Percentiles rank a stretch among this genome's conserved stretches.
phyloP scores from a whole-genome alignment of 257 asterid species.

The Lycium ferocissimum region DNA sequence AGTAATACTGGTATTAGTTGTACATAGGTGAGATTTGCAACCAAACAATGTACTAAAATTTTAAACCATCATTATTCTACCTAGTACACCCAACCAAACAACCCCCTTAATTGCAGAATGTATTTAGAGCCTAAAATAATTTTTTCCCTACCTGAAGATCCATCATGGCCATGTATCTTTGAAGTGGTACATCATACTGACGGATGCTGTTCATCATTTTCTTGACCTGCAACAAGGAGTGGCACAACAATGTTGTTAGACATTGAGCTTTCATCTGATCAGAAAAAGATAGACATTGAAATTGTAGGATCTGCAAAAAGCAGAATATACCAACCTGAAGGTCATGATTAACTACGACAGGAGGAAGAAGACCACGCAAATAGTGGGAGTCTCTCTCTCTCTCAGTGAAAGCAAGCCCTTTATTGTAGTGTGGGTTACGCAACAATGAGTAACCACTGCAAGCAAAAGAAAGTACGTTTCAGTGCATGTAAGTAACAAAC shows the following conservation, averaged over 20 bases:
- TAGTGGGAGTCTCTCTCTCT: slow-evolving; percentile 96
- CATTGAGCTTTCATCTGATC: slow-evolving; percentile 3
- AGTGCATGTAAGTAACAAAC: background rate
- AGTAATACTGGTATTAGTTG: too few relatives aligned
- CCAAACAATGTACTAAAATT: too few relatives aligned
- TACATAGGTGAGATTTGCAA: too few relatives aligned
- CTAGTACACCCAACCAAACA: too few relatives aligned
- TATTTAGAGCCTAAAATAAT: background rate
- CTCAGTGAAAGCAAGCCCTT: slow-evolving; percentile 91
- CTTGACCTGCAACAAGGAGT: slow-evolving; percentile 61
- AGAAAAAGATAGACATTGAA: background rate
- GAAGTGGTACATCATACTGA: slow-evolving; percentile 91
- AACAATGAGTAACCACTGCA: slow-evolving; percentile 92
- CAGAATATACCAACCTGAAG: slow-evolving; percentile 65
- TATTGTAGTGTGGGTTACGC: slow-evolving; percentile 98
- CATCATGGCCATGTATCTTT: slow-evolving; percentile 99
- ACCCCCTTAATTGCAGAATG: slow-evolving; percentile 3
- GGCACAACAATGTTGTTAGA: slow-evolving; percentile 28
- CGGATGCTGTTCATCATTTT: slow-evolving; percentile 95
- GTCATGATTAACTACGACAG: slow-evolving; percentile 72
- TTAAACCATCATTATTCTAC: too few relatives aligned
- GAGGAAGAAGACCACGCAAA: slow-evolving; percentile 98
- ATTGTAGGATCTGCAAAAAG: background rate
- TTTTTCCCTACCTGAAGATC: slow-evolving; percentile 84
- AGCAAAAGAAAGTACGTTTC: slow-evolving; percentile 28